Percentiles rank a stretch among this genome's conserved stretches.
These are phyloP conservation scores for Datura wrightii DNA, from an alignment of 257 asterid genomes.

Conservation along the genomic window DNA sequence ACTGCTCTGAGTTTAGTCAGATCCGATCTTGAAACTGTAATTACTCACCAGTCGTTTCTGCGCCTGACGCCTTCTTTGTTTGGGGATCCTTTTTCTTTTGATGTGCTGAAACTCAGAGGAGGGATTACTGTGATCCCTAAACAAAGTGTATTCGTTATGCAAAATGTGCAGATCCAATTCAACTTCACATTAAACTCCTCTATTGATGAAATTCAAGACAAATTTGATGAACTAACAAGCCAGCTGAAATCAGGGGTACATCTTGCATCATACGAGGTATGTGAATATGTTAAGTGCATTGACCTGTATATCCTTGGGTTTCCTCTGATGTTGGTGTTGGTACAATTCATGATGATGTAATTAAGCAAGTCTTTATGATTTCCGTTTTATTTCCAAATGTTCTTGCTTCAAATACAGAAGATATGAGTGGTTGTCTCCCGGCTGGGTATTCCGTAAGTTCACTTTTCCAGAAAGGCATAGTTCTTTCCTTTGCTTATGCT, in stretches of 20 bases:
- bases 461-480: no score
- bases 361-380: not conserved
- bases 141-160: conserved; percentile 84
- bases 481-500: not conserved
- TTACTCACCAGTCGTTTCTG: conserved; percentile 49
- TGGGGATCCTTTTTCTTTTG: conserved; percentile 77
- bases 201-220: conserved; percentile 62
- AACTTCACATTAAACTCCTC: conserved; percentile 94
- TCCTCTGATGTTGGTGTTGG: conserved; percentile 2
- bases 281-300: conserved; percentile 28
- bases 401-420: no score
- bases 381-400: not conserved
- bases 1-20: conserved; percentile 63
- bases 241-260: conserved; percentile 80
- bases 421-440: no score
- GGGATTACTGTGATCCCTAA: conserved; percentile 86
- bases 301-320: not conserved
- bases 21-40: conserved; percentile 48
- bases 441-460: no score
- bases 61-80: conserved; percentile 71
- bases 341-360: not conserved
- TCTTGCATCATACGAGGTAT: conserved; percentile 82
- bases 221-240: conserved; percentile 68
- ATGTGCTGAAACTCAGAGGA: conserved; percentile 83
- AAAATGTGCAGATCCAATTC: conserved; percentile 74